These are phyloP conservation scores for Pyrenophora graminea DNA, from an alignment of 2,329 filamentous ascomycete species.

Conservation along the genomic window DNA sequence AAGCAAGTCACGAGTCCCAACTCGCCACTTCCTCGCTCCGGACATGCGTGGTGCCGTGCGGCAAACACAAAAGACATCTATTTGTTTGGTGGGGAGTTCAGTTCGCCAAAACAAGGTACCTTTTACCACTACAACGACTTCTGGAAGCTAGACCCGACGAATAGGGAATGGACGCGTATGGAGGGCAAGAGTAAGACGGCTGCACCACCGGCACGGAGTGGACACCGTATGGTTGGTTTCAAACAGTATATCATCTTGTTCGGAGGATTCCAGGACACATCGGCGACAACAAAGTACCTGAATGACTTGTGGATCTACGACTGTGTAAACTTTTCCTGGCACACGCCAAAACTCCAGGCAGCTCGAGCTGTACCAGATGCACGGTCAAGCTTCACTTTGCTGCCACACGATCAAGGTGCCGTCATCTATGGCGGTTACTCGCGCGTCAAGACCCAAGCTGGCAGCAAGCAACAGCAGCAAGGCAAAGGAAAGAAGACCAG, in stretches of 20 bases:
- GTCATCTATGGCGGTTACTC: conserved; percentile 94
- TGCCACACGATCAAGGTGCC: conserved; percentile 88
- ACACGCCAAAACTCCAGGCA: conserved; percentile 72
- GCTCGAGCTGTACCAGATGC: conserved; percentile 87
- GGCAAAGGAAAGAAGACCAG: conserved; percentile 49
- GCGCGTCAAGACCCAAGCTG: conserved; percentile 70
- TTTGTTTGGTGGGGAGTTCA: conserved; percentile 95
- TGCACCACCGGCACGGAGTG: conserved; percentile 80
- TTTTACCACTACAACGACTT: conserved; percentile 99
- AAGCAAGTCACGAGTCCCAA: conserved; percentile 88
- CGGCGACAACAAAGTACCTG: conserved; percentile 90
- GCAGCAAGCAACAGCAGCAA: conserved; percentile 66
- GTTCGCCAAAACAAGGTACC: conserved; percentile 92
- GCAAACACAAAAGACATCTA: conserved; percentile 86
- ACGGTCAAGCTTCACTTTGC: conserved; percentile 85
- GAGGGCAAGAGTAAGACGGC: conserved; percentile 81
- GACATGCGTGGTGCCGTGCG: conserved; percentile 92
- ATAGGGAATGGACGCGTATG: conserved; percentile 87
- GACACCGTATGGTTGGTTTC: conserved; percentile 94
- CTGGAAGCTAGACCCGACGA: conserved; percentile 84
- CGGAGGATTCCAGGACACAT: conserved; percentile 96
- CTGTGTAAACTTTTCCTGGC: conserved; percentile 83
- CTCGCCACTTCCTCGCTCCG: conserved; percentile 83
- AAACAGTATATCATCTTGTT: conserved; percentile 97
- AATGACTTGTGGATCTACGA: conserved; percentile 96